These are phyloP conservation scores for Vaccinium darrowii DNA, from an alignment of 148 eudicot genomes.

Conservation along the genomic window DNA sequence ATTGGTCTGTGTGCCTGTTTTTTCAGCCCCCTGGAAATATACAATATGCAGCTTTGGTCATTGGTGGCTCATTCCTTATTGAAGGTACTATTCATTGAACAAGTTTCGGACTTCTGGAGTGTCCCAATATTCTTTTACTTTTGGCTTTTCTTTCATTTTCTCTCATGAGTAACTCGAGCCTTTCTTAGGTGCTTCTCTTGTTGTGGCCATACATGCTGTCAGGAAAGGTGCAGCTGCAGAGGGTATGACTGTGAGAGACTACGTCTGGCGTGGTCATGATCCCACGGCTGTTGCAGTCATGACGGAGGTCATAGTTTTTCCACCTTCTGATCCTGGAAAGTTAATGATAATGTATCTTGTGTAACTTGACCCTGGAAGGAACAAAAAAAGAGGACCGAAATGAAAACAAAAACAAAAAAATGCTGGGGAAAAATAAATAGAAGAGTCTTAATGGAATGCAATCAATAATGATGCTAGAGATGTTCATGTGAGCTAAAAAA, in stretches of 20 bases:
- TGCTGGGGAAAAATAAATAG: not conserved
- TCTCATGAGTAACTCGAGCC: conserved; percentile 6
- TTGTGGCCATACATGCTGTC: conserved; percentile 93
- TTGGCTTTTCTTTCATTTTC: conserved; percentile 6
- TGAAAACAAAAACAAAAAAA: not conserved
- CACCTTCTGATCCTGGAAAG: not conserved
- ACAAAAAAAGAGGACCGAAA: not conserved
- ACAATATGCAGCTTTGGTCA: conserved; percentile 85
- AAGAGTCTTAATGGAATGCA: not conserved
- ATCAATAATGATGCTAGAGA: not conserved
- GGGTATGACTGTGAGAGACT: conserved; percentile 91
- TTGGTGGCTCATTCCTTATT: conserved; percentile 91
- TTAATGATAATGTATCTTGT: not conserved
- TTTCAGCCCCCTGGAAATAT: conserved; percentile 81
- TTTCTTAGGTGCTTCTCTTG: conserved; percentile 78
- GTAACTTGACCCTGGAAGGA: not conserved
- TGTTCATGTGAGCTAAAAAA: not conserved
- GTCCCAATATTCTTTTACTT: not conserved
- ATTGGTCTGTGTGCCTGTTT: conserved; percentile 15
- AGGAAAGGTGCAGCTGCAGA: conserved; percentile 97
- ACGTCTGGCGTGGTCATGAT: conserved; percentile 99
- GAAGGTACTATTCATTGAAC: conserved; percentile 56
- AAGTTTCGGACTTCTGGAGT: conserved; percentile 8
- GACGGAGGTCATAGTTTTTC: conserved; percentile 72
- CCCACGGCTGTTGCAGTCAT: conserved; percentile 99